A percentile compares a stretch with the other conserved stretches of the same genome.
These are phyloP conservation scores for Apostasia shenzhenica DNA, from an alignment of 106 monocot species.

Conservation along the genomic window DNA sequence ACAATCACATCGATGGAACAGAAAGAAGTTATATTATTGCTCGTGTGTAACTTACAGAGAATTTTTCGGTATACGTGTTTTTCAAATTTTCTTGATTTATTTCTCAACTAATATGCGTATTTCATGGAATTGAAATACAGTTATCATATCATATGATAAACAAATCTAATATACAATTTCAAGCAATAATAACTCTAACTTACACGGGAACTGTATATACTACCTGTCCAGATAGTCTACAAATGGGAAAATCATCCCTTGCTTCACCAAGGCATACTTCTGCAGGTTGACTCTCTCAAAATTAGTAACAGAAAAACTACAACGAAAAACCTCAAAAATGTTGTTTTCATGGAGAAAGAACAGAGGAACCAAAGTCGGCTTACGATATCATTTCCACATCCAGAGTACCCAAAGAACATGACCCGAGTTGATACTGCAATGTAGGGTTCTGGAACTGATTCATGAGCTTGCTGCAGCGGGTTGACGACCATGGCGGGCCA, in stretches of 20 bases:
- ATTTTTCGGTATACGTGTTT: no score
- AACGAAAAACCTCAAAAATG: background rate
- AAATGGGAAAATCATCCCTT: conserved; percentile 72
- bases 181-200: no score
- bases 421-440: conserved; percentile 49
- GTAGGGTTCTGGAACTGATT: conserved; percentile 32
- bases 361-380: background rate
- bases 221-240: conserved; percentile 77
- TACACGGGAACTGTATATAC: background rate
- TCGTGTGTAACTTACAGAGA: background rate
- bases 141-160: no score
- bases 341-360: background rate
- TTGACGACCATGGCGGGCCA: conserved; percentile 83
- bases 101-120: no score
- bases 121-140: no score
- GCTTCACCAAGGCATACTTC: conserved; percentile 88
- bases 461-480: conserved; percentile 34
- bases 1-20: background rate
- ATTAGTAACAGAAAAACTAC: background rate
- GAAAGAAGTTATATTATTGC: background rate
- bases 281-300: conserved; percentile 17
- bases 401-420: conserved; percentile 77
- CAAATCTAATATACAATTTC: no score
- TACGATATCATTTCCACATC: conserved; percentile 56
- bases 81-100: no score